phyloP scores from a whole-genome alignment of 345 rosid species.

The Camelina neglecta region DNA sequence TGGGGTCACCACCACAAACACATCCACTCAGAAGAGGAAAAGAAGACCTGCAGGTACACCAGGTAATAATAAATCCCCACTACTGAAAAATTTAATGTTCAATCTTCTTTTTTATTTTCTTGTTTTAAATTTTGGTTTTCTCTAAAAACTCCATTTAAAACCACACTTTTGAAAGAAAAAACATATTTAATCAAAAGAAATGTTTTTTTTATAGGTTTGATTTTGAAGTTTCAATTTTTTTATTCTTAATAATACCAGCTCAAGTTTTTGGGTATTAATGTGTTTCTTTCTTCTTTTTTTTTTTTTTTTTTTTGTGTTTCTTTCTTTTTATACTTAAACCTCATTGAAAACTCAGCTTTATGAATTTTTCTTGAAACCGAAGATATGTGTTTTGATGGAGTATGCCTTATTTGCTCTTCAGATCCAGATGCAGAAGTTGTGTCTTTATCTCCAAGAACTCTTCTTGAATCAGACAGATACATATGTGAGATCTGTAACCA shows the following conservation, averaged over 20 bases:
- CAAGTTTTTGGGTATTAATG: constrained; percentile 13
- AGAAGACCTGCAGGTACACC: constrained; percentile 94
- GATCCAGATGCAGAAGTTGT: constrained; percentile 96
- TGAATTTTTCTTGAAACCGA: background rate
- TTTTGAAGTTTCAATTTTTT: background rate
- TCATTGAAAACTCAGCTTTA: constrained; percentile 5
- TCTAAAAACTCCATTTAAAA: constrained; percentile 9
- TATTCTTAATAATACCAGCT: background rate
- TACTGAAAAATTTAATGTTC: background rate
- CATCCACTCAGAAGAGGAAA: constrained; percentile 62
- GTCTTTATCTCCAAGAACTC: constrained; percentile 71
- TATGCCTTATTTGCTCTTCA: constrained; percentile 31
- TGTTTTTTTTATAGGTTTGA: constrained; percentile 1
- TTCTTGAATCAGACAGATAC: constrained; percentile 78
- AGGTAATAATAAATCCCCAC: constrained; percentile 52
- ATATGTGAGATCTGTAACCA: constrained; percentile 92
- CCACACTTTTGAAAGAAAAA: background rate
- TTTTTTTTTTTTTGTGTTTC: background rate
- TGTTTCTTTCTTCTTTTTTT: background rate
- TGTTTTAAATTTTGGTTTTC: background rate
- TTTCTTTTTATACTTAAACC: constrained; percentile 3
- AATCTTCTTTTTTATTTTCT: background rate
- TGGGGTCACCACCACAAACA: constrained; percentile 54
- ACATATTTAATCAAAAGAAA: background rate
- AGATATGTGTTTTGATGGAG: constrained; percentile 22